Evolutionary conservation across 179 eudicot genomes (phyloP), one percentile per base, ranked within the genome.

Genomic region (Beta corolliflora): DNA sequence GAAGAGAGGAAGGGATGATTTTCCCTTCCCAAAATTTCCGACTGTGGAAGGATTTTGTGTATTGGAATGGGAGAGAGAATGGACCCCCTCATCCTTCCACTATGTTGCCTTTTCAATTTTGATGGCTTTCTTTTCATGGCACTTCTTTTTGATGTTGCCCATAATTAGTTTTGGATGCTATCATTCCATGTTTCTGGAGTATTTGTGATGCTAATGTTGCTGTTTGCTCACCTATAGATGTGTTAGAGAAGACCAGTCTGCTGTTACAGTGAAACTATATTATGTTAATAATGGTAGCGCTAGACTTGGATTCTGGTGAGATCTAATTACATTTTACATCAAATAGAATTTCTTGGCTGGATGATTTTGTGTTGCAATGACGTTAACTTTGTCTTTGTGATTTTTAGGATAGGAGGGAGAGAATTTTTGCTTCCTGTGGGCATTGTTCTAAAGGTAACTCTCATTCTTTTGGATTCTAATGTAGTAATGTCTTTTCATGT

Each of bases 241-340:
- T 88, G 99, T 96, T 76, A 87, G 97, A 84, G 94, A 92, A 84
- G 99, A 96, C 81, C 95, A 90, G 79, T 91, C 99, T 60, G 92
- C 97, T 31, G 90, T 96, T 70, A 82, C 98, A 25, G 84, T 94
- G 41, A 96, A 88, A 80, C 78, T 96, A 54, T 94, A 92, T 84
- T 96, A 96, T 85, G 92, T 96, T 21, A 91, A 84, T 77, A 96
- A 90, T 87, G 99, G 99, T 85, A 96, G 99, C 77, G 99, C 99
- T 83, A 89, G 99, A 81, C 89, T 96, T 82, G 99, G 99, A 69
- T 93, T 96, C 80, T 93, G 98, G 99, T 96, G 87, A 92, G 95
- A 63, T 75, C 23, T 80, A 41, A 58, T 81, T 44, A n/a, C 45
- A 48, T 18, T 66, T 54, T 70, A 31, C 68, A 31, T 64, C 8